Base-by-base conservation (phyloP, 371 early-diverging fungal genomes). In the Sanchytrium tribonematis region DNA sequence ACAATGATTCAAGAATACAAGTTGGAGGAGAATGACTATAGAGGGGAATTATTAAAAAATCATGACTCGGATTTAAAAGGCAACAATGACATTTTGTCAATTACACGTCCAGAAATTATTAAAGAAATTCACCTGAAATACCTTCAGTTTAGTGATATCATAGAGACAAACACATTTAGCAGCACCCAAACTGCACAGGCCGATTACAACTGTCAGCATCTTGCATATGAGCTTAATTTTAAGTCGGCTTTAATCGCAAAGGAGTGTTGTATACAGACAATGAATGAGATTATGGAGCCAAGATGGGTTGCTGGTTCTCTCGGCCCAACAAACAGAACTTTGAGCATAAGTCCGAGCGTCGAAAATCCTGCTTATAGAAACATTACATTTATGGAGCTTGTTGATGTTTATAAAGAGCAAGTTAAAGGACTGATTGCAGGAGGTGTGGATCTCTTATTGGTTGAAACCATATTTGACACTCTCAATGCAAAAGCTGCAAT, bases 391-490 rank as follows among this genome's bases (percentile, higher is more conserved):
- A 92, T 91, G 75, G 88, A 89, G 76, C 81, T 92, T 68, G 90
- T 89, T 17, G 77, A 75, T 30, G 90, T 92, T 29, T 93, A 93
- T 77, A 75, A 80, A 1, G 90, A 90, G 76, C 93, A 93, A 76
- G 80, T 82, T 29, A 83, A 86, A 69, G 93, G 91, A 71, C 80
- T 93, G 27, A 78, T 93, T 73, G 93, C 92, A 74, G 93, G 93
- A 72, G 93, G 93, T 1, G 77, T 88, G 0, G 93, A 93, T 75
- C 83, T 90, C 69, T 76, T 93, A 27, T 77, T 93, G 73, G 89
- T 93, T 0, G 93, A 93, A 76, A 93, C 93, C 29, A 89, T 92
- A 75, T 93, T 93, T 71, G 93, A 93, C 78, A 93, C 93, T 28
- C 77, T 91, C 29, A 93, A 93, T 73, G 89, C 91, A 69, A 93